phyloP scores from a whole-genome alignment of 306 rosid species.

The Nissolia schottii region DNA sequence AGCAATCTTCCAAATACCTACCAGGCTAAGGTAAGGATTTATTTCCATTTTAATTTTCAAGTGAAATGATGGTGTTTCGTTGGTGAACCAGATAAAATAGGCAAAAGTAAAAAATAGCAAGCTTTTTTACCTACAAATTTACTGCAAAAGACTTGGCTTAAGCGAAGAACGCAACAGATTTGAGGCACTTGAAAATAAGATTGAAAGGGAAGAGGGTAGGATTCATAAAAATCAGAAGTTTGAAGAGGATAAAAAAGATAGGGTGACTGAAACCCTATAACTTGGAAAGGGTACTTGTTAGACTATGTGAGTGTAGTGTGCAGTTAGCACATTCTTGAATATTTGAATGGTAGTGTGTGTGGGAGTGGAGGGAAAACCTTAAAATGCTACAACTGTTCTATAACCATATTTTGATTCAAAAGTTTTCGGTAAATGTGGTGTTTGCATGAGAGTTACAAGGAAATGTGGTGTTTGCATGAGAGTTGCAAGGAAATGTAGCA shows the following conservation, averaged over 20 bases:
- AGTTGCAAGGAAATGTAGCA: too few species aligned
- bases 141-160: not conserved
- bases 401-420: not conserved
- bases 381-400: not conserved
- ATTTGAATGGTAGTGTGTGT: not conserved
- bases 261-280: not conserved
- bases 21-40: not conserved
- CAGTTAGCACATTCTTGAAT: not conserved
- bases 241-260: too few species aligned
- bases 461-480: too few species aligned
- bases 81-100: too few species aligned
- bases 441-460: too few species aligned
- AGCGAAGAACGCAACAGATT: slow-evolving; percentile 20
- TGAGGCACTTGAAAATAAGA: not conserved
- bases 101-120: too few species aligned
- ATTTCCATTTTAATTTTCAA: not conserved
- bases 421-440: too few species aligned
- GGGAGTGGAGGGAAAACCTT: slow-evolving; percentile 40
- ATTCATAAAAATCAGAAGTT: too few species aligned
- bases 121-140: too few species aligned
- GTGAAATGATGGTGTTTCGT: too few species aligned
- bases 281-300: slow-evolving; percentile 9
- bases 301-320: not conserved
- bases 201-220: not conserved
- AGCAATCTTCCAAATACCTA: not conserved